Evolutionary conservation across 2,329 filamentous ascomycete species (phyloP).

Genomic region (Beauveria sp.): DNA sequence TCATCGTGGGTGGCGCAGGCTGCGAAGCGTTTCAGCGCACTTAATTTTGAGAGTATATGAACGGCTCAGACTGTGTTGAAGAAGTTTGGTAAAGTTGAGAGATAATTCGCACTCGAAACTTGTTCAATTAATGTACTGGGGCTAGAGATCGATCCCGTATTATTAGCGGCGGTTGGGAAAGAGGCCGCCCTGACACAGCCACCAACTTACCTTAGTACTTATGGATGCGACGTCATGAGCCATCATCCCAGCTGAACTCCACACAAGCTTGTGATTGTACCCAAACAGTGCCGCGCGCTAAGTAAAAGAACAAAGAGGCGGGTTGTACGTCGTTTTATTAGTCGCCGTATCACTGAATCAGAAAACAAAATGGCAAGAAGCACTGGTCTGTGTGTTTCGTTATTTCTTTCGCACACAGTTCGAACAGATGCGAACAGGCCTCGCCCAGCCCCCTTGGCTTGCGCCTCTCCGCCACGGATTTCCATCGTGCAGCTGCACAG

Average conservation of each 20-base stretch:
- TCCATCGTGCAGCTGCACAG: neutral
- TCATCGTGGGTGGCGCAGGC: conserved; percentile 34
- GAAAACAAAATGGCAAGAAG: too few species aligned
- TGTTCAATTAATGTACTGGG: neutral
- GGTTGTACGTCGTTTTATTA: too few species aligned
- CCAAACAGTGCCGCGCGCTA: neutral
- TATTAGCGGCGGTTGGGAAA: conserved; percentile 7
- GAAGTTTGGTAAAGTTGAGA: neutral
- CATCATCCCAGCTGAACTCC: conserved; percentile 4
- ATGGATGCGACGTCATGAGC: conserved; percentile 9
- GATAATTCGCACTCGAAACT: neutral
- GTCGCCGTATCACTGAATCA: too few species aligned
- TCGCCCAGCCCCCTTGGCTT: neutral
- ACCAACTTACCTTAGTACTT: neutral
- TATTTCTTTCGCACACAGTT: too few species aligned
- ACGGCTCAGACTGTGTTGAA: neutral
- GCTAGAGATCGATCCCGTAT: neutral
- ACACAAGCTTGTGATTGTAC: conserved; percentile 9
- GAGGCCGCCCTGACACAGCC: conserved; percentile 10
- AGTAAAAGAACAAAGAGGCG: too few species aligned
- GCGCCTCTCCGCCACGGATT: neutral
- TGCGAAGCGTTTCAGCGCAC: neutral
- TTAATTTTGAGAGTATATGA: neutral
- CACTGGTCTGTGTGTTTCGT: too few species aligned
- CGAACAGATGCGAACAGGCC: neutral